Percentiles rank a stretch among this genome's conserved stretches.
Evolutionary conservation across 306 rosid genomes (phyloP).

Genomic region (Fragaria iinumae): DNA sequence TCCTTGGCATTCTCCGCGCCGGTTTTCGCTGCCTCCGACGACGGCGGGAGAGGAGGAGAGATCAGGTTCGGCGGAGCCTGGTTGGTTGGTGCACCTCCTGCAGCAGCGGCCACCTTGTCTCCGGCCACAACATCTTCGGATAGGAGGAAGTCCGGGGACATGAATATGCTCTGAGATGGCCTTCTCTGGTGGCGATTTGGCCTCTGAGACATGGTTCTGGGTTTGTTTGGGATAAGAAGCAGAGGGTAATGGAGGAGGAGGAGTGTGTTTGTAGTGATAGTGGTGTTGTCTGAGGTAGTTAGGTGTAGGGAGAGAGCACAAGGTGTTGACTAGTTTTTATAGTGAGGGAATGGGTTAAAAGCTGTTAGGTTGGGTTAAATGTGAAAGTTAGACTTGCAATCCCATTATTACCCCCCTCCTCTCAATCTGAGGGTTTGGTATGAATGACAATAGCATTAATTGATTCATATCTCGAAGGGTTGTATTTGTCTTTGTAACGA

Average conservation of each 20-base stretch:
- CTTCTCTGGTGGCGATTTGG: conserved; percentile 39
- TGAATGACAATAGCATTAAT: background rate
- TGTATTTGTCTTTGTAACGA: background rate
- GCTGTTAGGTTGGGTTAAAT: conserved; percentile 4
- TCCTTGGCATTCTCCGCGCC: conserved; percentile 5
- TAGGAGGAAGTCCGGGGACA: conserved; percentile 26
- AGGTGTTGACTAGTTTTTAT: conserved; percentile 9
- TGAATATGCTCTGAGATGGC: conserved; percentile 39
- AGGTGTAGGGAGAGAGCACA: conserved; percentile 5
- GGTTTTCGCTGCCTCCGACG: background rate
- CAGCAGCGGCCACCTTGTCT: conserved; percentile 9
- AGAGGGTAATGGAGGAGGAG: conserved; percentile 1
- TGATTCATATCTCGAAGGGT: background rate
- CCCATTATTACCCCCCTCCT: background rate
- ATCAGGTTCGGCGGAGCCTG: conserved; percentile 9
- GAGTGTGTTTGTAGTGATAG: background rate
- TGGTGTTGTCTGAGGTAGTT: conserved; percentile 8
- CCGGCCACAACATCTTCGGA: conserved; percentile 13
- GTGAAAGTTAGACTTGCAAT: background rate
- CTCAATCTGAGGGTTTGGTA: background rate
- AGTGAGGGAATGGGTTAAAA: conserved; percentile 1
- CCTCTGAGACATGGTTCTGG: conserved; percentile 33
- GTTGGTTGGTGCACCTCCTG: background rate
- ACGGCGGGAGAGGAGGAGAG: conserved; percentile 12
- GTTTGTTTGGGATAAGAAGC: conserved; percentile 4